Percentiles rank a stretch among this genome's conserved stretches.
phyloP scores from a whole-genome alignment of 345 rosid genomes.

The Trapa bicornis region DNA sequence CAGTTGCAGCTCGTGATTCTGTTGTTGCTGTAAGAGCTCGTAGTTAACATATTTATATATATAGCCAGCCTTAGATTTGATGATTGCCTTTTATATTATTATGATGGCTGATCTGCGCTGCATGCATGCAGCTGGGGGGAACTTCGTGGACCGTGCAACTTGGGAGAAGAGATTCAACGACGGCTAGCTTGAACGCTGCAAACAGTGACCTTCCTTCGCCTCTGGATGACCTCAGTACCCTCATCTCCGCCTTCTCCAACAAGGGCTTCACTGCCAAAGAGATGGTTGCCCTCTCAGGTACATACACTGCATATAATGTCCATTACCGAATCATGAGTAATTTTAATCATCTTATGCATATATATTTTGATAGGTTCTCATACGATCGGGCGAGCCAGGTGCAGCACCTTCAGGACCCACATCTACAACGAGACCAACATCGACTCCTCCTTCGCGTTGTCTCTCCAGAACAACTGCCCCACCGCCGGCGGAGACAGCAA shows the following conservation, averaged over 20 bases:
- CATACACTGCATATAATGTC: not conserved
- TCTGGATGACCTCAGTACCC: constrained; percentile 20
- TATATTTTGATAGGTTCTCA: constrained; percentile 12
- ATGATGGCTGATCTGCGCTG: too few species aligned
- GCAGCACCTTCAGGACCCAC: constrained; percentile 14
- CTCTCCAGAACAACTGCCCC: constrained; percentile 11
- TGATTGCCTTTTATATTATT: too few species aligned
- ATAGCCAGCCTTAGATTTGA: too few species aligned
- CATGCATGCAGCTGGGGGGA: constrained; percentile 28
- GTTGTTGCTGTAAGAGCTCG: constrained; percentile 5
- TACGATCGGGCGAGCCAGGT: constrained; percentile 26
- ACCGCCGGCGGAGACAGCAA: constrained; percentile 13
- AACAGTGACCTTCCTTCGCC: constrained; percentile 25
- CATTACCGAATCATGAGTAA: too few species aligned
- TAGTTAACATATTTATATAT: not conserved
- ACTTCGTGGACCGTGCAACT: constrained; percentile 29
- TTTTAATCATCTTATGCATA: too few species aligned
- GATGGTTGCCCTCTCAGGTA: constrained; percentile 37
- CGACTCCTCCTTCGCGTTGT: constrained; percentile 14
- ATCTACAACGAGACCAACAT: constrained; percentile 26
- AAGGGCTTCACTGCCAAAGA: constrained; percentile 30
- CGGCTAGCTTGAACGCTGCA: constrained; percentile 25
- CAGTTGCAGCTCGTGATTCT: constrained; percentile 14
- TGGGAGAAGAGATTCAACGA: constrained; percentile 37
- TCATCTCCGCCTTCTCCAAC: constrained; percentile 23